phyloP scores from a whole-genome alignment of 2,329 filamentous ascomycete genomes.

The Fusarium sp. region DNA sequence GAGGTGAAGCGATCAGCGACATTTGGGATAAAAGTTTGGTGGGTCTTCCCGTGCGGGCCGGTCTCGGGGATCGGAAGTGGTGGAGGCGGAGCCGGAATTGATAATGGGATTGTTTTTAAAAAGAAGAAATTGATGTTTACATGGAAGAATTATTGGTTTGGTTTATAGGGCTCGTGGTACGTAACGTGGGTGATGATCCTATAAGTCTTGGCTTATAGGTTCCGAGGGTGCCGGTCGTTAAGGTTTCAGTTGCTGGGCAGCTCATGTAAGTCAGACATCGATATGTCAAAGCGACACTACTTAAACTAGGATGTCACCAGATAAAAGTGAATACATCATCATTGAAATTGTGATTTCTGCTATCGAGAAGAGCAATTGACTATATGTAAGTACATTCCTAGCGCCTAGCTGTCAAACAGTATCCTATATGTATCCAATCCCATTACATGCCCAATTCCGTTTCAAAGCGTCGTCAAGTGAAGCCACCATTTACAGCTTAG shows the following conservation, averaged over 20 bases:
- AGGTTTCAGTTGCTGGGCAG: constrained; percentile 11
- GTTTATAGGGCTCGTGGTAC: no score
- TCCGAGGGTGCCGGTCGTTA: constrained; percentile 18
- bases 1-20: constrained; percentile 15
- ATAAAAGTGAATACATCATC: not conserved
- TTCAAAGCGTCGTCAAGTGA: not conserved
- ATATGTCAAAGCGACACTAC: not conserved
- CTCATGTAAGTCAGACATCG: not conserved
- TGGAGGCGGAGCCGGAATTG: constrained; percentile 33
- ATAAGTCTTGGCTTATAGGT: not conserved
- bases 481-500: constrained; percentile 45
- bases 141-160: not conserved
- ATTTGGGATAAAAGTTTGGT: constrained; percentile 24
- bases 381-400: not conserved
- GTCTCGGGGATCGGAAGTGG: constrained; percentile 24
- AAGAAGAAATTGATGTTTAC: not conserved
- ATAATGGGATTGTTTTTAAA: not conserved
- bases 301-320: not conserved
- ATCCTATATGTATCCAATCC: not conserved
- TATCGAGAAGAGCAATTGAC: not conserved
- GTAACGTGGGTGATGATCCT: not conserved
- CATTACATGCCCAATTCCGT: not conserved
- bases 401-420: not conserved
- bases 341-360: not conserved
- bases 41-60: constrained; percentile 29